Conservation (phyloP, 352 stramenopile genomes). For the Phytopythium chamaehyphon region DNA sequence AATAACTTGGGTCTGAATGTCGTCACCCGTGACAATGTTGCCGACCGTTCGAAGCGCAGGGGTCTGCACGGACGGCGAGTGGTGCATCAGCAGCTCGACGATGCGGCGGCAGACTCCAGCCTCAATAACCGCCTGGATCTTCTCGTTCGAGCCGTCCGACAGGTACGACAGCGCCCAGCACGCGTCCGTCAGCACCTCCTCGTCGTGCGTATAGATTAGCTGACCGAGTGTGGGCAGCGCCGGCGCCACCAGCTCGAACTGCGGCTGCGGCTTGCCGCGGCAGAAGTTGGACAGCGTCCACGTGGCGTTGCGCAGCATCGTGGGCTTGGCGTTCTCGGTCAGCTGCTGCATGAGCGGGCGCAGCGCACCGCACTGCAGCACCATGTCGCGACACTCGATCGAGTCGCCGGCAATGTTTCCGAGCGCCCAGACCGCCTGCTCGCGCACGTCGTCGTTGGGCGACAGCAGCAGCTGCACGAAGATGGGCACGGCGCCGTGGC, state of each 20-base stretch:
- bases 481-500: conserved; percentile 95
- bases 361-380: conserved; percentile 92
- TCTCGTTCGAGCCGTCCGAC: conserved; percentile 97
- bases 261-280: conserved; percentile 78
- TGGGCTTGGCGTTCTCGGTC: conserved; percentile 94
- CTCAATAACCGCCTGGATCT: conserved; percentile 99
- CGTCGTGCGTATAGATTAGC: conserved; percentile 96
- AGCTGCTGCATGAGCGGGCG: conserved; percentile 94
- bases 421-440: conserved; percentile 97
- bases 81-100: conserved; percentile 93
- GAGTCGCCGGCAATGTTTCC: conserved; percentile 99
- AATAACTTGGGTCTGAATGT: conserved; percentile 99
- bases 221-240: conserved; percentile 95
- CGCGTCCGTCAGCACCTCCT: conserved; percentile 99
- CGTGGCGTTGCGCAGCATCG: conserved; percentile 98
- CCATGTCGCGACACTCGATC: conserved; percentile 94
- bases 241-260: conserved; percentile 83
- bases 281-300: conserved; percentile 99
- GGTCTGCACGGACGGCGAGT: conserved; percentile 79
- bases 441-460: conserved; percentile 96
- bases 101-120: conserved; percentile 94
- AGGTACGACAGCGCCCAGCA: conserved; percentile 99
- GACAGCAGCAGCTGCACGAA: conserved; percentile 96
- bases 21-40: conserved; percentile 99
- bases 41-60: conserved; percentile 87